Base-by-base conservation (phyloP, 176 grass and related monocot species). In the Juncus inflexus region DNA sequence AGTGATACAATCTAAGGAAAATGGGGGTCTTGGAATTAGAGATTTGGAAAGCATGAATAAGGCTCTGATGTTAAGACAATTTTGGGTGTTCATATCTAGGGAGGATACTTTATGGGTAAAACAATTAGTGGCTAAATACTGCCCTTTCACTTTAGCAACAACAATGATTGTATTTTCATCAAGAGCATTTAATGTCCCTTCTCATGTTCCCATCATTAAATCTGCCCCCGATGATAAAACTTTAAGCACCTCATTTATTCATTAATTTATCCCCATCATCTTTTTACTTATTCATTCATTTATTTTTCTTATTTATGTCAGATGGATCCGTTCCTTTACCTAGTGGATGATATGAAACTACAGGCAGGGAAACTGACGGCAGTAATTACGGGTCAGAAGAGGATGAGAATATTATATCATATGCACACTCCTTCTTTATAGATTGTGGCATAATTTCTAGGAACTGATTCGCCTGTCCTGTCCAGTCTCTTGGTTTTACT, bases 141-240 rank as follows among this genome's bases (percentile, higher is more conserved):
- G n/a, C n/a, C n/a, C n/a, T n/a, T 90, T 86, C 75, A 99, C 86
- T 63, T 72, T 92, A 4, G 65, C 89, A 35, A 92, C 85, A 60
- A 79, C 95, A 62, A 99, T 99, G 95, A 90, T 92, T 75, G 82
- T 99, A 72, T 94, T 99, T 83, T 81, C 89, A 47, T 90, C 95
- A 77, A 92, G 71, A 80, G 86, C 89, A 80, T 92, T 86, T 69
- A 86, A 84, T 80, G 80, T 92, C 11, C 42, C 47, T 2, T 81
- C 95, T 76, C 85, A 92, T 63, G 73, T 99, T 84, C 83, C 95
- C 53, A 86, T 99, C 49, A 74, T 82, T 75, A 92, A 90, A 70
- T 87, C 81, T 72, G 81, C 82, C 50, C 74, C 92, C 52, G 82
- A 82, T 64, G 86, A 84, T 42, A 76, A 75, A 73, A 66, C 61